A percentile compares a stretch with the other conserved stretches of the same genome.
Conservation (phyloP, 352 stramenopile species). For the Blastocystis sp. region DNA sequence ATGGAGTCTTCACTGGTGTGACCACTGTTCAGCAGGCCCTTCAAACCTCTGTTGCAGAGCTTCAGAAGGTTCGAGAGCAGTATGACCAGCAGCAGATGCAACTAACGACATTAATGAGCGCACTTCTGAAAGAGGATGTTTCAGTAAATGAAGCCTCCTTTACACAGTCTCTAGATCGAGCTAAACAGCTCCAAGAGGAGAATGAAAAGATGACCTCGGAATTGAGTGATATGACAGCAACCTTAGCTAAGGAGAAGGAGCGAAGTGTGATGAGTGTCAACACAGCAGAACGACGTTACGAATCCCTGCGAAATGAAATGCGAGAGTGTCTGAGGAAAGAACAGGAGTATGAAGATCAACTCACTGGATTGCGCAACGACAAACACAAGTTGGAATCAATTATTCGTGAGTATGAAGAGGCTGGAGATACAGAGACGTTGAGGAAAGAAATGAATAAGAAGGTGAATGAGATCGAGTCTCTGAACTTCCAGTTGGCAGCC, state of each 20-base stretch:
- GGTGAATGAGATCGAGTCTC: conserved; percentile 68
- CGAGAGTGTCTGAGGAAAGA: conserved; percentile 70
- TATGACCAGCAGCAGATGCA: background rate
- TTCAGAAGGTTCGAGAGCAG: background rate
- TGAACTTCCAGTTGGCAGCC: conserved; percentile 67
- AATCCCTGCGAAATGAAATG: conserved; percentile 70
- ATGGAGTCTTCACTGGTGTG: background rate
- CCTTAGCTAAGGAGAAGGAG: conserved; percentile 66
- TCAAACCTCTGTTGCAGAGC: background rate
- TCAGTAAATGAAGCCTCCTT: background rate
- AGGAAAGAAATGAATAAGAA: background rate
- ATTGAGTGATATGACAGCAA: background rate
- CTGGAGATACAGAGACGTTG: background rate
- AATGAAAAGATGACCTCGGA: background rate
- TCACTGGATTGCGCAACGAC: conserved; percentile 71
- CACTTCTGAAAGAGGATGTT: background rate
- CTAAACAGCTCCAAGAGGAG: background rate
- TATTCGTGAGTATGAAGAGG: background rate
- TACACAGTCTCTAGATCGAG: background rate
- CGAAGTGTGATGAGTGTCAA: conserved; percentile 65
- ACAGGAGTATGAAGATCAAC: conserved; percentile 68
- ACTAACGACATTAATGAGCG: background rate
- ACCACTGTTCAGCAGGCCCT: background rate
- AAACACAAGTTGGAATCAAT: conserved; percentile 13
- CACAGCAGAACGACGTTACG: conserved; percentile 66